Evolutionary conservation across 495 filamentous ascomycete species (phyloP).

Genomic region (Penicillium paradoxum): DNA sequence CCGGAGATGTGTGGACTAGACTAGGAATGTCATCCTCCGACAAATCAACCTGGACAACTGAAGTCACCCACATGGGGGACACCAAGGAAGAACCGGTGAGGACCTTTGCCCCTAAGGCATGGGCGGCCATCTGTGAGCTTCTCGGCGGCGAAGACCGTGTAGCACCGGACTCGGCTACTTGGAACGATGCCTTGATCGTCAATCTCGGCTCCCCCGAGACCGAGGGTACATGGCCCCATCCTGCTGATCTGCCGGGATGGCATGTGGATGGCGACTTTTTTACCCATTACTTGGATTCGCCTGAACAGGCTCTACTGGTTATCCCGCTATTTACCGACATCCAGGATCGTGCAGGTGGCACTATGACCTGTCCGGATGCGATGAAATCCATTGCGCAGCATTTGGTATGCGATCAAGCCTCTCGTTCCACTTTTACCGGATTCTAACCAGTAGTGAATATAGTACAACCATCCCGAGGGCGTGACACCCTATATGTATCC

Average conservation of each 20-base stretch:
- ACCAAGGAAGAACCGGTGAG: constrained; percentile 50
- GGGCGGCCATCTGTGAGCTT: constrained; percentile 65
- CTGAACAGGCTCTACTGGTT: constrained; percentile 66
- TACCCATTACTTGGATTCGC: constrained; percentile 67
- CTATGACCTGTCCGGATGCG: constrained; percentile 57
- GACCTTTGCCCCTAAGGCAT: constrained; percentile 62
- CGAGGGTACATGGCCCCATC: constrained; percentile 47
- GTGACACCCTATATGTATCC: constrained; percentile 63
- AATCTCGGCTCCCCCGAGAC: constrained; percentile 60
- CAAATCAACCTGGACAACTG: constrained; percentile 60
- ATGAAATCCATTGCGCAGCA: constrained; percentile 54
- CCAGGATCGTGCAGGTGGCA: constrained; percentile 57
- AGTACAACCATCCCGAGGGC: constrained; percentile 61
- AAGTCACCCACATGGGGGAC: constrained; percentile 61
- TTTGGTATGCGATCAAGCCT: constrained; percentile 31
- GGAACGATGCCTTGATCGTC: constrained; percentile 68
- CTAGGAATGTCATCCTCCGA: constrained; percentile 63
- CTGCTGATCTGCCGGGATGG: constrained; percentile 53
- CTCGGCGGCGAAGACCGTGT: constrained; percentile 62
- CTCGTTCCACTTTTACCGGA: not conserved
- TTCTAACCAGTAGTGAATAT: not conserved
- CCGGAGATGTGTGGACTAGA: constrained; percentile 58
- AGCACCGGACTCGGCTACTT: constrained; percentile 42
- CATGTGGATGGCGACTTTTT: constrained; percentile 78
- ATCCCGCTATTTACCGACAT: constrained; percentile 69